Evolutionary conservation across 352 stramenopile species (phyloP).

Genomic region (Aphanomyces cochlioides): DNA sequence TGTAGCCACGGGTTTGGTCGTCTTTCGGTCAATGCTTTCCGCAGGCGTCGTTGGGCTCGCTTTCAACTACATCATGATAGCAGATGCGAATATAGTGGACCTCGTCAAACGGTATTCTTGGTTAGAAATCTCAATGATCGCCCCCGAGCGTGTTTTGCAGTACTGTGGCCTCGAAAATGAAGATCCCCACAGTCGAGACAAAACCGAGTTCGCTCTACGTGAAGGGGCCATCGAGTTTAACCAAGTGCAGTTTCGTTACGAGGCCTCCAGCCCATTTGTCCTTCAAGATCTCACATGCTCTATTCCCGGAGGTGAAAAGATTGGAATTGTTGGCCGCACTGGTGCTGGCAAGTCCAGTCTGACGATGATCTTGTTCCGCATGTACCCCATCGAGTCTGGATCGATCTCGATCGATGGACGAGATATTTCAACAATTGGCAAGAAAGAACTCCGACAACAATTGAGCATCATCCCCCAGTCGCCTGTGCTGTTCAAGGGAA

Average conservation of each 20-base stretch:
- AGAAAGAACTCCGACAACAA: slow-evolving; percentile 55
- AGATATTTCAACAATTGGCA: slow-evolving; percentile 54
- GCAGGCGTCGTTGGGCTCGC: slow-evolving; percentile 81
- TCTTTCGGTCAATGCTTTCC: slow-evolving; percentile 49
- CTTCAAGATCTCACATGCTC: slow-evolving; percentile 41
- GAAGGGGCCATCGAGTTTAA: not conserved
- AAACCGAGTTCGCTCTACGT: not conserved
- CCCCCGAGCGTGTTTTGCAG: slow-evolving; percentile 41
- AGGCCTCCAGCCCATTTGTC: not conserved
- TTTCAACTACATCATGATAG: slow-evolving; percentile 85
- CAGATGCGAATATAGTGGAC: slow-evolving; percentile 42
- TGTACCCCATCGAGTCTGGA: slow-evolving; percentile 47
- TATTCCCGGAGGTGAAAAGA: slow-evolving; percentile 54
- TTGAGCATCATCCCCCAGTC: slow-evolving; percentile 87
- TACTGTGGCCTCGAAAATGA: slow-evolving; percentile 39
- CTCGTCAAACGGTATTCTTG: not conserved
- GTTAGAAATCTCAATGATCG: slow-evolving; percentile 44
- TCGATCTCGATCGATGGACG: slow-evolving; percentile 75
- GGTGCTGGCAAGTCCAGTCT: slow-evolving; percentile 88
- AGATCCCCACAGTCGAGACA: not conserved
- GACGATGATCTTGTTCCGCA: slow-evolving; percentile 75
- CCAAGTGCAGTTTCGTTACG: not conserved
- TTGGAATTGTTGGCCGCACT: slow-evolving; percentile 85
- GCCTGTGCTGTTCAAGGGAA: slow-evolving; percentile 65
- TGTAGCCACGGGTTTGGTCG: slow-evolving; percentile 67